These are phyloP conservation scores for Ilyonectria destructans DNA, from an alignment of 2,329 filamentous ascomycete species.

Conservation along the genomic window DNA sequence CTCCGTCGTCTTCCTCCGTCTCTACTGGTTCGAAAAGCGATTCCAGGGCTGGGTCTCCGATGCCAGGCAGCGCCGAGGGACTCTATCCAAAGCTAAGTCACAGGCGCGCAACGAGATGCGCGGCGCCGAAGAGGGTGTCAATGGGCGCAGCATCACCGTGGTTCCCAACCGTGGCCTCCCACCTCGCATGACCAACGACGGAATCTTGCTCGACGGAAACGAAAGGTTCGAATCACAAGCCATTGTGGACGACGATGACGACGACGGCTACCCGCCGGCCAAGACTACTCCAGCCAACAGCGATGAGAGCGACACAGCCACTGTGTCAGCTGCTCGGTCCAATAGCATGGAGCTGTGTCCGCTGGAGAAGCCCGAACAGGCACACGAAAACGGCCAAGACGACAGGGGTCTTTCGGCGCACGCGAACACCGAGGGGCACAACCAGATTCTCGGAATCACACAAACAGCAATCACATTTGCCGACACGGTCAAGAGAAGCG, in stretches of 20 bases:
- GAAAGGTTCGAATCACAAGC: slow-evolving; percentile 46
- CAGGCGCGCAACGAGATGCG: slow-evolving; percentile 61
- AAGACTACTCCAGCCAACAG: slow-evolving; percentile 45
- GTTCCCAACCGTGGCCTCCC: slow-evolving; percentile 71
- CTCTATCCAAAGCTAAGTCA: slow-evolving; percentile 75
- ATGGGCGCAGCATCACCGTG: slow-evolving; percentile 77
- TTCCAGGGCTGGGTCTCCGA: slow-evolving; percentile 89
- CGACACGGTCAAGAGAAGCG: slow-evolving; percentile 74
- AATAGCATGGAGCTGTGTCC: slow-evolving; percentile 47
- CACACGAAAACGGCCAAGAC: slow-evolving; percentile 22
- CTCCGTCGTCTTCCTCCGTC: slow-evolving; percentile 89
- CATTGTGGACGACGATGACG: slow-evolving; percentile 50
- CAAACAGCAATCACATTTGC: slow-evolving; percentile 75
- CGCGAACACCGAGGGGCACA: slow-evolving; percentile 27
- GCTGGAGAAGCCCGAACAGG: slow-evolving; percentile 41
- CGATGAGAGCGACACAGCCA: slow-evolving; percentile 59
- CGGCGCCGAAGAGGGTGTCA: slow-evolving; percentile 75
- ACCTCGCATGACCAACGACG: slow-evolving; percentile 74
- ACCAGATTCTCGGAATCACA: slow-evolving; percentile 30
- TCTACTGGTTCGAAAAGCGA: slow-evolving; percentile 98
- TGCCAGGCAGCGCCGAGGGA: slow-evolving; percentile 76
- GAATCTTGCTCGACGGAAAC: slow-evolving; percentile 63
- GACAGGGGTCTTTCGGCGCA: slow-evolving; percentile 22
- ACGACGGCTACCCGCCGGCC: slow-evolving; percentile 49
- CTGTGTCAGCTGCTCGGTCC: slow-evolving; percentile 48